A percentile compares a stretch with the other conserved stretches of the same genome.
These are phyloP conservation scores for Dryadomyces quercivorus DNA, from an alignment of 2,329 filamentous ascomycete species.

Conservation along the genomic window DNA sequence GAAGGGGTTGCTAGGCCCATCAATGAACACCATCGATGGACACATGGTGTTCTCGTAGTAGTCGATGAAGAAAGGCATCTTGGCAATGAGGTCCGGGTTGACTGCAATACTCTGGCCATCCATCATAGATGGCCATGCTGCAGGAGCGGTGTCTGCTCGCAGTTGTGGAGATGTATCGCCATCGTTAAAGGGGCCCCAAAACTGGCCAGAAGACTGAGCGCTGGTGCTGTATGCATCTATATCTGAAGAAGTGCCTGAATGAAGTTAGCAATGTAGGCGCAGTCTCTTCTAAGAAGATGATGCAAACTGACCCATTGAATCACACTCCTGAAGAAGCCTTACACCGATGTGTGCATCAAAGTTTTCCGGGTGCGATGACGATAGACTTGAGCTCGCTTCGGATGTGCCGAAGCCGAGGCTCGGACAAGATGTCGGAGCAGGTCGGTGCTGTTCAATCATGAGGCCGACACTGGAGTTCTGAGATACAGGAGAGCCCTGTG, in stretches of 20 bases:
- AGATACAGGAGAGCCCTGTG: slow-evolving; percentile 38
- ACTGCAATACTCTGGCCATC: slow-evolving; percentile 36
- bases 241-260: slow-evolving; percentile 25
- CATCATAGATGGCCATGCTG: slow-evolving; percentile 30
- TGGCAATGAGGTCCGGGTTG: slow-evolving; percentile 54
- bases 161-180: slow-evolving; percentile 30
- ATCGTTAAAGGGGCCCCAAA: slow-evolving; percentile 35
- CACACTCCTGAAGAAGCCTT: slow-evolving; percentile 42
- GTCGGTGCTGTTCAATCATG: slow-evolving; percentile 38
- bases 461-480: slow-evolving; percentile 44
- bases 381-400: slow-evolving; percentile 46
- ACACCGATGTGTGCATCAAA: slow-evolving; percentile 43
- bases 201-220: slow-evolving; percentile 32
- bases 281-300: neutral
- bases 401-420: slow-evolving; percentile 48
- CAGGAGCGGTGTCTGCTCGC: slow-evolving; percentile 19
- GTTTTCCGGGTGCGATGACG: slow-evolving; percentile 42
- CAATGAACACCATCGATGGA: slow-evolving; percentile 82
- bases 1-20: slow-evolving; percentile 76
- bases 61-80: slow-evolving; percentile 80
- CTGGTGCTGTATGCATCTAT: slow-evolving; percentile 39
- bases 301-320: slow-evolving; percentile 39
- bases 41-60: slow-evolving; percentile 92
- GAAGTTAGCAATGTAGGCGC: too few relatives aligned
- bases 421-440: slow-evolving; percentile 47